A percentile compares a stretch with the other conserved stretches of the same genome.
Evolutionary conservation across 2,329 filamentous ascomycete species (phyloP).

Genomic region (Paecilomyces niveus): DNA sequence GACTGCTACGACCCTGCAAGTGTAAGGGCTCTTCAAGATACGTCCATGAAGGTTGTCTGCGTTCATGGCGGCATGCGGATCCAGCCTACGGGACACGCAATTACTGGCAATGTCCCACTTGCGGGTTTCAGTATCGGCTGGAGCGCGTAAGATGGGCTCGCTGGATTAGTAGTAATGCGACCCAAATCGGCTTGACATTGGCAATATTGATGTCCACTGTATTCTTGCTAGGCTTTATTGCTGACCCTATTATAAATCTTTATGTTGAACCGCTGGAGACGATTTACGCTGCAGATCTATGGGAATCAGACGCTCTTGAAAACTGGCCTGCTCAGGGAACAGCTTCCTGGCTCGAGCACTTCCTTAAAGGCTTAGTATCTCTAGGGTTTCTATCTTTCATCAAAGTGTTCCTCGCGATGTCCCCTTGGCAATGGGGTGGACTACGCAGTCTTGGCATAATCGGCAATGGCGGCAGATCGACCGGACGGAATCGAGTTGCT

Average conservation of each 20-base stretch:
- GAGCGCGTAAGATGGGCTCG: conserved; percentile 69
- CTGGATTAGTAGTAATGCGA: conserved; percentile 58
- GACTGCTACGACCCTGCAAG: conserved; percentile 80
- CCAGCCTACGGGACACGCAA: conserved; percentile 58
- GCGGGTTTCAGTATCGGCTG: conserved; percentile 73
- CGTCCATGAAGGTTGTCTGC: conserved; percentile 85
- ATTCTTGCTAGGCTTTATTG: conserved; percentile 82
- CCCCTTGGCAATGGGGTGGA: conserved; percentile 71
- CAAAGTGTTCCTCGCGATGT: conserved; percentile 69
- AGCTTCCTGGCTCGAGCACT: conserved; percentile 71
- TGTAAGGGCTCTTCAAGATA: conserved; percentile 92
- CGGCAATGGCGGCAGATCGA: conserved; percentile 47
- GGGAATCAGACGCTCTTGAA: conserved; percentile 32
- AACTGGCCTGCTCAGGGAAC: conserved; percentile 39
- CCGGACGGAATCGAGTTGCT: conserved; percentile 69
- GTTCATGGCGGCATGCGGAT: conserved; percentile 71
- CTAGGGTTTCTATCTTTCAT: conserved; percentile 79
- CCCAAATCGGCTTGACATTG: conserved; percentile 65
- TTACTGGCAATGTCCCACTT: conserved; percentile 84
- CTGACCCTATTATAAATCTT: conserved; percentile 83
- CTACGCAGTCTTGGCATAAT: conserved; percentile 56
- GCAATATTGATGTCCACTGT: conserved; percentile 63
- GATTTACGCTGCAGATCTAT: conserved; percentile 43
- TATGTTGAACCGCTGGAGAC: conserved; percentile 72
- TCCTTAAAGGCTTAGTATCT: conserved; percentile 82